phyloP scores from a whole-genome alignment of 352 stramenopile genomes.

The Globisporangium paddicum region DNA sequence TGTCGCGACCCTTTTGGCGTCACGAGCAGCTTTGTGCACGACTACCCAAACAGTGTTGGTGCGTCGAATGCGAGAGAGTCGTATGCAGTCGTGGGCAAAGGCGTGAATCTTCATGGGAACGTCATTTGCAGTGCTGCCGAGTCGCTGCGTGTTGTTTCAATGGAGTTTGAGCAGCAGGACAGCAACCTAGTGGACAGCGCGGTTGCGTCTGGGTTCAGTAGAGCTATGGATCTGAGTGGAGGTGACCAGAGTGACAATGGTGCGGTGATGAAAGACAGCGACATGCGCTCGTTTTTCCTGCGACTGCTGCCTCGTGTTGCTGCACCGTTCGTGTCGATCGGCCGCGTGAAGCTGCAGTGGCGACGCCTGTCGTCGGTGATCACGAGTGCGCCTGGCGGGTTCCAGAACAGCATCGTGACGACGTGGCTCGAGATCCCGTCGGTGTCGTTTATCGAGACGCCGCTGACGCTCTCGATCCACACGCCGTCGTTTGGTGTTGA shows the following conservation, averaged over 20 bases:
- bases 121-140: constrained; percentile 52
- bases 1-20: constrained; percentile 64
- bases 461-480: constrained; percentile 57
- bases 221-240: constrained; percentile 1
- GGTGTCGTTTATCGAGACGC: constrained; percentile 63
- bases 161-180: constrained; percentile 45
- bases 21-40: constrained; percentile 49
- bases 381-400: constrained; percentile 17
- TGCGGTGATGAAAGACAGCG: constrained; percentile 45
- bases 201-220: constrained; percentile 41
- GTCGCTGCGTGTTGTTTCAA: constrained; percentile 41
- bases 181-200: constrained; percentile 29
- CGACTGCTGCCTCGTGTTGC: constrained; percentile 41
- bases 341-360: constrained; percentile 58
- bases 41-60: constrained; percentile 49
- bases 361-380: constrained; percentile 52
- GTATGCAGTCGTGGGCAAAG: constrained; percentile 59
- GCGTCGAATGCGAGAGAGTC: constrained; percentile 31
- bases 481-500: constrained; percentile 74
- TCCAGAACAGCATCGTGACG: constrained; percentile 51
- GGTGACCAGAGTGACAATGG: constrained; percentile 4
- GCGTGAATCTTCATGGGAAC: constrained; percentile 49
- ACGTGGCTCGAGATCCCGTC: constrained; percentile 59
- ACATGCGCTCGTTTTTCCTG: constrained; percentile 59
- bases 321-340: constrained; percentile 45